A percentile compares a stretch with the other conserved stretches of the same genome.
phyloP scores from a whole-genome alignment of 1,139 yeast genomes.

The Spathaspora jeffriesii region DNA sequence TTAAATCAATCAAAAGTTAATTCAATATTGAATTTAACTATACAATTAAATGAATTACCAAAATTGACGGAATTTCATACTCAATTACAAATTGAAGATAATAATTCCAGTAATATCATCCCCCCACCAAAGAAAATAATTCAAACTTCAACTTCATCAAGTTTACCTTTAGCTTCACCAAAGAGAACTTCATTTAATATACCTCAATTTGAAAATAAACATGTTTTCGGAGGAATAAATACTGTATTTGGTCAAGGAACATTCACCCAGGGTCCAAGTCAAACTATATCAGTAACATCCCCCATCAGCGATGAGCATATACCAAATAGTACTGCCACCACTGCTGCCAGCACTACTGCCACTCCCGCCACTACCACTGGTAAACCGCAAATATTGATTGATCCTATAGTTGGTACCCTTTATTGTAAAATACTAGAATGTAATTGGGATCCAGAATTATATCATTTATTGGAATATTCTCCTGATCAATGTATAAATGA shows the following conservation, averaged over 20 bases:
- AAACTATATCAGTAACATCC: background rate
- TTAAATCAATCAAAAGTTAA: constrained; percentile 81
- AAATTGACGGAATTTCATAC: constrained; percentile 45
- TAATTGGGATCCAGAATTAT: constrained; percentile 77
- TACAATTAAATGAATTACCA: constrained; percentile 42
- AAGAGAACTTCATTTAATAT: constrained; percentile 21
- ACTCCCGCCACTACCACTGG: too few species aligned
- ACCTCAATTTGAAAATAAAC: constrained; percentile 39
- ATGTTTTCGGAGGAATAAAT: constrained; percentile 41
- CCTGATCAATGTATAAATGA: constrained; percentile 78
- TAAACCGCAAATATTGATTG: constrained; percentile 28
- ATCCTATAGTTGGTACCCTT: constrained; percentile 53
- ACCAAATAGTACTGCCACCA: background rate
- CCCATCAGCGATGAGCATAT: background rate
- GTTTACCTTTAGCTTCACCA: constrained; percentile 3
- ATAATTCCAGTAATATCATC: constrained; percentile 7
- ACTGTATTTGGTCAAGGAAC: constrained; percentile 25
- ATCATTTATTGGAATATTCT: constrained; percentile 56
- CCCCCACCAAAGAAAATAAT: constrained; percentile 1
- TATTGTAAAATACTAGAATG: constrained; percentile 67
- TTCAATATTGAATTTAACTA: constrained; percentile 60
- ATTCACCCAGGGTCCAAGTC: background rate
- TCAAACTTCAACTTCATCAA: background rate
- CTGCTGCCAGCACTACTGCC: too few species aligned
- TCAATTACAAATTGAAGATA: constrained; percentile 36